Percentiles rank a stretch among this genome's conserved stretches.
phyloP scores from a whole-genome alignment of 257 asterid genomes.

The Lycium ferocissimum region DNA sequence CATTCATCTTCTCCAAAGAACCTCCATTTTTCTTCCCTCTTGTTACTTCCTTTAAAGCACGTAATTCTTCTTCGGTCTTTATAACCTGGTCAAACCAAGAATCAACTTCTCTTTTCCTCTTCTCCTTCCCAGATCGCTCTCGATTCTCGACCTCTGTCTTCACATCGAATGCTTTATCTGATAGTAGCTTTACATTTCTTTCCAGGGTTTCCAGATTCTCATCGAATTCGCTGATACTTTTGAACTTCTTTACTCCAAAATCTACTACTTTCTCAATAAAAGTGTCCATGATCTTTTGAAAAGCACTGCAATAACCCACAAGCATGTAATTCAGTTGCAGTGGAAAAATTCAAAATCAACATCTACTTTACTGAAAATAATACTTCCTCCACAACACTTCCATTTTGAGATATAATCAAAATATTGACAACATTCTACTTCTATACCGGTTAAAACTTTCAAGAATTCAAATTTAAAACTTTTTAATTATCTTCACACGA shows the following conservation, averaged over 20 bases:
- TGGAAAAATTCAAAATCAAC: too few species aligned
- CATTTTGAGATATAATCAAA: too few species aligned
- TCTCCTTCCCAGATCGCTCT: background rate
- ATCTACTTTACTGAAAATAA: too few species aligned
- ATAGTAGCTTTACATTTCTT: background rate
- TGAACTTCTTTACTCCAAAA: background rate
- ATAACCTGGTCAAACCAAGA: background rate
- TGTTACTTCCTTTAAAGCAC: background rate
- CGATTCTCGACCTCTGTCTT: background rate
- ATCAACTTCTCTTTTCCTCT: background rate
- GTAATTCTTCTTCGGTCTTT: background rate
- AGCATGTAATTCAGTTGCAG: too few species aligned
- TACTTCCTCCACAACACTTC: too few species aligned
- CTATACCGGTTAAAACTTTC: too few species aligned
- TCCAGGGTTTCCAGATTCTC: background rate
- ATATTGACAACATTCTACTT: too few species aligned
- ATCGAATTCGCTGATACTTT: background rate
- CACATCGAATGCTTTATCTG: background rate
- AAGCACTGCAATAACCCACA: background rate
- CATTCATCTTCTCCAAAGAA: background rate
- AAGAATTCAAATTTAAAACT: too few species aligned
- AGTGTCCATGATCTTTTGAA: background rate
- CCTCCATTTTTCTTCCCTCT: background rate
- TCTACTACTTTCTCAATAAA: background rate
- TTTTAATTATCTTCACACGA: too few species aligned